phyloP scores from a whole-genome alignment of 495 filamentous ascomycete genomes.

The Lichenothelia convexa region DNA sequence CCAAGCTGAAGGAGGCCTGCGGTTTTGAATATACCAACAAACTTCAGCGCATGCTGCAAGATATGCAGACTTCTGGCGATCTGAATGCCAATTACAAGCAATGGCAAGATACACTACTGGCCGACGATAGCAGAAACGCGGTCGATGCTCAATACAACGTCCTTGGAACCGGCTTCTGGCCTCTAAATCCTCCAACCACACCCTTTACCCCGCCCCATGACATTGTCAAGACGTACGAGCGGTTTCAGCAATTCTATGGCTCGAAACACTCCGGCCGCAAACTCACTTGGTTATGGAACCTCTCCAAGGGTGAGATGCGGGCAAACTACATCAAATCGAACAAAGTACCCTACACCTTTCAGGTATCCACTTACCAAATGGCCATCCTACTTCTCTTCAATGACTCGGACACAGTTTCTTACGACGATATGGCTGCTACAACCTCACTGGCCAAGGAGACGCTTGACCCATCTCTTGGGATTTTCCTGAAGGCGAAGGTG shows the following conservation, averaged over 20 bases:
- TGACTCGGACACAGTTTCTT: constrained; percentile 63
- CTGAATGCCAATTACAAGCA: constrained; percentile 74
- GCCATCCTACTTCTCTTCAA: constrained; percentile 94
- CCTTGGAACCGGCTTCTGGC: constrained; percentile 95
- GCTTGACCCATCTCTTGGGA: constrained; percentile 64
- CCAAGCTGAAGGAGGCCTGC: constrained; percentile 95
- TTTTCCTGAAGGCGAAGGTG: constrained; percentile 84
- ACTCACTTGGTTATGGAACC: constrained; percentile 93
- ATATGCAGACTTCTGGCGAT: constrained; percentile 97
- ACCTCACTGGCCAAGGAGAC: constrained; percentile 64
- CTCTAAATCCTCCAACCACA: constrained; percentile 65
- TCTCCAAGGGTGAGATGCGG: constrained; percentile 94
- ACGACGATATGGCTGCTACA: constrained; percentile 66
- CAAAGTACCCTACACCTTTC: constrained; percentile 90
- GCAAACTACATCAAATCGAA: constrained; percentile 75
- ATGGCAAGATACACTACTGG: constrained; percentile 41
- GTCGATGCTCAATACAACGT: constrained; percentile 73
- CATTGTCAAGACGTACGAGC: constrained; percentile 70
- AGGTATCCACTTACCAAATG: constrained; percentile 96
- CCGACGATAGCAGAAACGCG: constrained; percentile 39
- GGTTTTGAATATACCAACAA: constrained; percentile 99
- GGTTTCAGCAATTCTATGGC: constrained; percentile 80
- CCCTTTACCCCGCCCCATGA: constrained; percentile 71
- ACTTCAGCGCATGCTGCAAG: constrained; percentile 98
- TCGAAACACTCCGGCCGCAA: constrained; percentile 93